Conservation (phyloP, 805 yeast genomes). For the Nakazawaea wickerhamii region DNA sequence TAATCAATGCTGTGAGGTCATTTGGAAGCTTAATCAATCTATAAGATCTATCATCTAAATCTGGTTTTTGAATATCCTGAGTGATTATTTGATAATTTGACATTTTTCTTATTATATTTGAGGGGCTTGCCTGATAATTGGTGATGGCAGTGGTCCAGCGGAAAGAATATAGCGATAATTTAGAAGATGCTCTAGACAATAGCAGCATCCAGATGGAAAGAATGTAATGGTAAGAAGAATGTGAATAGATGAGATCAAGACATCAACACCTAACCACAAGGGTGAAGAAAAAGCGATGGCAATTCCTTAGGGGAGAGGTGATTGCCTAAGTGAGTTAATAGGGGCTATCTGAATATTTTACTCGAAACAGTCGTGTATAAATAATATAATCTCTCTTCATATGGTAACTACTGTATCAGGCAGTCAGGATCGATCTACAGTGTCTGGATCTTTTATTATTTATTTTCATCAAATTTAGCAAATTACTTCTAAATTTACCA, state of each 20-base stretch:
- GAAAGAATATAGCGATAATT: not conserved
- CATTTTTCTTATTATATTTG: conserved; percentile 4
- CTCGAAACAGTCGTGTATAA: too few species aligned
- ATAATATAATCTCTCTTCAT: not conserved
- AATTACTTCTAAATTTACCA: too few species aligned
- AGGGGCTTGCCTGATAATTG: not conserved
- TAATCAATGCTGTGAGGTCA: conserved; percentile 53
- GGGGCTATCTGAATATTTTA: not conserved
- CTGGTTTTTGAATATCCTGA: conserved; percentile 32
- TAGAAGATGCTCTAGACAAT: not conserved
- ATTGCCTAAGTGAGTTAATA: not conserved
- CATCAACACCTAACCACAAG: too few species aligned
- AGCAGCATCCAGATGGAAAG: not conserved
- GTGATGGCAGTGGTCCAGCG: not conserved
- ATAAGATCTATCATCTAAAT: conserved; percentile 71
- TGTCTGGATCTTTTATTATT: not conserved
- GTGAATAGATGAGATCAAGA: not conserved
- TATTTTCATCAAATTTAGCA: too few species aligned
- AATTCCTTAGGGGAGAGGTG: not conserved
- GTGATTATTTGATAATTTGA: conserved; percentile 12
- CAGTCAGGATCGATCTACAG: not conserved
- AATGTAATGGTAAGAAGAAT: not conserved
- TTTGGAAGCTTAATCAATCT: conserved; percentile 57
- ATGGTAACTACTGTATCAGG: not conserved
- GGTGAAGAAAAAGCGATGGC: not conserved